A percentile compares a stretch with the other conserved stretches of the same genome.
phyloP scores from a whole-genome alignment of 345 rosid species.

The Populus euphratica region DNA sequence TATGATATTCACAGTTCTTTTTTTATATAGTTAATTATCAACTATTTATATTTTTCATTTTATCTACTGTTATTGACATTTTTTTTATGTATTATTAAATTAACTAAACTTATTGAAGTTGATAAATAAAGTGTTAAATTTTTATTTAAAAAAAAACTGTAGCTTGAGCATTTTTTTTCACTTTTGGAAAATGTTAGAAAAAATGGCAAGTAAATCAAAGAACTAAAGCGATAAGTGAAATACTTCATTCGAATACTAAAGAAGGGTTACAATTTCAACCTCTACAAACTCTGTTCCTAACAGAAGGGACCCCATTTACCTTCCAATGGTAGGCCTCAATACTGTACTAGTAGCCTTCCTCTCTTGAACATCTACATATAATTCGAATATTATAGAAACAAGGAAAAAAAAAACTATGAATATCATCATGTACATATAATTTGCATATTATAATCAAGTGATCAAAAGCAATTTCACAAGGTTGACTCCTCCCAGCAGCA shows the following conservation, averaged over 20 bases:
- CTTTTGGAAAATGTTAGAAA: too few relatives aligned
- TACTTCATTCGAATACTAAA: background rate
- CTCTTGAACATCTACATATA: background rate
- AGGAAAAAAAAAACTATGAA: background rate
- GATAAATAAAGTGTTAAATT: too few relatives aligned
- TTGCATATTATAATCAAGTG: constrained; percentile 2
- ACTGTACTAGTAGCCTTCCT: background rate
- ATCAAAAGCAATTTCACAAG: background rate
- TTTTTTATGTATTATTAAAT: too few relatives aligned
- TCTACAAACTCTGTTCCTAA: background rate
- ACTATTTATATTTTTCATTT: too few relatives aligned
- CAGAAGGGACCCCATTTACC: background rate
- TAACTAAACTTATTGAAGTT: too few relatives aligned
- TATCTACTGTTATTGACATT: too few relatives aligned
- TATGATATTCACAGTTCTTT: too few relatives aligned
- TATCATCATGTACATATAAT: constrained; percentile 6
- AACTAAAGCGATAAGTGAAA: too few relatives aligned
- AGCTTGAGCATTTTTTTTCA: too few relatives aligned
- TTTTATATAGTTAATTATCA: too few relatives aligned
- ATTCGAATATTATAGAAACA: background rate
- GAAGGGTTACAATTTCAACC: background rate
- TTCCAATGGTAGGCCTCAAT: background rate
- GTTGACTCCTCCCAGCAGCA: background rate
- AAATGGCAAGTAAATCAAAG: too few relatives aligned
- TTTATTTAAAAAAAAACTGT: too few relatives aligned